Evolutionary conservation across 2,329 filamentous ascomycete species (phyloP), one percentile per base, ranked within the genome.

Genomic region (Botrytis aclada): DNA sequence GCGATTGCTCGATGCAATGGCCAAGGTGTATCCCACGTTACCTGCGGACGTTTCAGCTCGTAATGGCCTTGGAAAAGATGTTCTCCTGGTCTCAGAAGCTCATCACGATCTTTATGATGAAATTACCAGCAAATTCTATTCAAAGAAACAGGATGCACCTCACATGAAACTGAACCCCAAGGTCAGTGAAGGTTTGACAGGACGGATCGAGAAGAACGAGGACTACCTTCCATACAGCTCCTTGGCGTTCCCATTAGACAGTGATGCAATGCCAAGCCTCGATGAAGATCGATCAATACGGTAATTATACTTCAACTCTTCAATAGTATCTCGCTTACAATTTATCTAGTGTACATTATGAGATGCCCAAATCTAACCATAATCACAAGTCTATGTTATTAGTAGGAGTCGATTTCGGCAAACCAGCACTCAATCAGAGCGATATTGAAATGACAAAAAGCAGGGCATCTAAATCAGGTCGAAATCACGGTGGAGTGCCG

Each of bases 351-450:
- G 94, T 98, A 18, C 85, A 93, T 79, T 99, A 97, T 80, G 89
- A 94, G 62, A 92, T 98, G 83, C 95, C 95, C 0, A 85, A 87
- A 58, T 89, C 89, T 29, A 86, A 85, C 16, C 88, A 93, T 78
- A 85, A 89, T 7, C 96, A 99, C 83, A 98, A 98, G 81, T 98
- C 95, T 9, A 97, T 97, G 92, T 87, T 99, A 22, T 86, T 99
- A 51, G 91, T 94, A 4, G 96, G 96, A 20, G 90, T 95, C 56
- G 90, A 91, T 78, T 86, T 95, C 72, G 89, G 92, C 7, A 83
- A 87, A 2, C 89, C 93, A 2, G 91, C 89, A 16, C 88, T 99
- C 1, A 92, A 93, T 73, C 87, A 88, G 47, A 88, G 88, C 73
- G 95, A 98, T 79, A 89, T 95, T 71, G 91, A 95, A 76, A 86